Base-by-base conservation (phyloP, 352 stramenopile genomes). In the Phytophthora cajani region DNA sequence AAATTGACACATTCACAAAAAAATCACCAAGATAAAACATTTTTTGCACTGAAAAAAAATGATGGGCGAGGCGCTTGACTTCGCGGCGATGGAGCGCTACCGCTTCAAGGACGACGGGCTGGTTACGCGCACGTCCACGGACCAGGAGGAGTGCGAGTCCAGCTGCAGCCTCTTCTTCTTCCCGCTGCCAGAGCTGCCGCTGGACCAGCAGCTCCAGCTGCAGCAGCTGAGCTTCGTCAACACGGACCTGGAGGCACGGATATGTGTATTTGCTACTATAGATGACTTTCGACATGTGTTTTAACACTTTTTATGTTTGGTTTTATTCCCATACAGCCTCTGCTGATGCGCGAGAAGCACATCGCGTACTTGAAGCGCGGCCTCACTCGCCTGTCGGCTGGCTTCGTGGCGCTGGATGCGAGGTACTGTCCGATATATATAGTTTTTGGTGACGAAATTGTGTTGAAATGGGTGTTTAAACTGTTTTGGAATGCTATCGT, bases 131-230 rank as follows among this genome's bases (percentile, higher is more conserved):
- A 92, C 87, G 61, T 83, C 85, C 51, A 61, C 40, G 47, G 84
- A 93, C 55, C 94, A 98, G 78, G 66, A 92, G 40, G 84, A 95
- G 42, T 97, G 92, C 47, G 95, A 98, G 80, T 33, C 81, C 49
- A 97, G 95, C 81, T 97, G 91, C 69, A 58, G 73, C 42, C 93
- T 97, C 53, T 98, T 97, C 74, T 98, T 98, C 80, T 92, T 97
- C 62, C 90, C 95, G 56, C 76, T 98, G 17, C 73, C 79, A 8
- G 74, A 82, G 40, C 75, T 98, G 36, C 79, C 83, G 0, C 32
- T 83, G 49, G 78, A 87, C 62, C 82, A 98, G 72, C 78, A 97
- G 69, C 60, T 91, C 59, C 78, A 98, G 75, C 85, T 98, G 30
- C 80, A 96, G 67, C 65, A 91, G 25, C 71, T 91, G 17, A 93